A percentile compares a stretch with the other conserved stretches of the same genome.
These are phyloP conservation scores for Microbotryum violaceum DNA, from an alignment of 1,284 basidiomycete species.

Conservation along the genomic window DNA sequence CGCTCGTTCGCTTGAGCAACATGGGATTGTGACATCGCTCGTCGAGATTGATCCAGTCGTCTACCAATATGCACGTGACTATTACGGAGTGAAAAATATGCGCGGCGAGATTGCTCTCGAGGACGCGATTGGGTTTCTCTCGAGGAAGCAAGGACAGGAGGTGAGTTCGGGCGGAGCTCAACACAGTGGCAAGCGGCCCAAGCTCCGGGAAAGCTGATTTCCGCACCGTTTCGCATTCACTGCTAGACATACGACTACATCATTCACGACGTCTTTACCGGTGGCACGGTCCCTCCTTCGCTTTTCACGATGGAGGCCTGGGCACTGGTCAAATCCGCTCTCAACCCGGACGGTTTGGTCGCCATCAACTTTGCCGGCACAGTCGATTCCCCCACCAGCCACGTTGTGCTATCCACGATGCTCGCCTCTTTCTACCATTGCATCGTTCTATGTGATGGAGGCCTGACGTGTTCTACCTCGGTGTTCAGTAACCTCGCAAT, in stretches of 20 bases:
- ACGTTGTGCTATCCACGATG: conserved; percentile 62
- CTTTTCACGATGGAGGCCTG: conserved; percentile 78
- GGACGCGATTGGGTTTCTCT: conserved; percentile 64
- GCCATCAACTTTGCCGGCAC: conserved; percentile 71
- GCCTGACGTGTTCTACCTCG: background rate
- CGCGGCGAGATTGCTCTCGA: conserved; percentile 57
- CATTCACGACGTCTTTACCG: conserved; percentile 85
- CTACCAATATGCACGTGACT: conserved; percentile 66
- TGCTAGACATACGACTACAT: conserved; percentile 59
- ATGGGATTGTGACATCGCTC: conserved; percentile 60
- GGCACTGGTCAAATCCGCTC: conserved; percentile 55
- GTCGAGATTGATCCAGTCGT: conserved; percentile 83
- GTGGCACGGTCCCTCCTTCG: conserved; percentile 71
- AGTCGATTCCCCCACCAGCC: conserved; percentile 55
- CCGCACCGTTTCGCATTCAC: conserved; percentile 35
- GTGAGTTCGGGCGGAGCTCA: conserved; percentile 10
- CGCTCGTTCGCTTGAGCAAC: conserved; percentile 60
- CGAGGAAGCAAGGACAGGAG: conserved; percentile 38
- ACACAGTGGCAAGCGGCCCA: background rate
- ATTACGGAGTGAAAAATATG: conserved; percentile 65
- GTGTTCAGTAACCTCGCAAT: conserved; percentile 29
- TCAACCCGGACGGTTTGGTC: conserved; percentile 65
- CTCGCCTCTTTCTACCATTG: conserved; percentile 60
- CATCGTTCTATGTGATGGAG: conserved; percentile 66
- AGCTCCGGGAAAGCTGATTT: conserved; percentile 4